Conservation (phyloP, 805 yeast species). For the Zygosaccharomyces bisporus region DNA sequence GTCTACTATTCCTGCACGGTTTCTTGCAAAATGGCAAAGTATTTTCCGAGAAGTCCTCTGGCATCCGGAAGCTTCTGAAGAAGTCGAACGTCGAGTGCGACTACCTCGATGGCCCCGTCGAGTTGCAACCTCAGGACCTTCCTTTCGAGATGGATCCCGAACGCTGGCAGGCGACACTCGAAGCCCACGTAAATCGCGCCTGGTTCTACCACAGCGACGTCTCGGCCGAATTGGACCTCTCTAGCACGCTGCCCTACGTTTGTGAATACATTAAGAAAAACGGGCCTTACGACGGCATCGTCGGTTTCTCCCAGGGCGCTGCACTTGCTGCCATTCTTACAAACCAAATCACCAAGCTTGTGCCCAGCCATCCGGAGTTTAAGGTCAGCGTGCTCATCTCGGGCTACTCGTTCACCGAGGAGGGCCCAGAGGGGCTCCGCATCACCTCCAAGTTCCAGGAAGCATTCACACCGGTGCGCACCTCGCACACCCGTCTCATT, state of each 20-base stretch:
- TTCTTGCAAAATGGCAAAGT: conserved; percentile 79
- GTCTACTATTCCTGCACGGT: conserved; percentile 83
- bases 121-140: conserved; percentile 61
- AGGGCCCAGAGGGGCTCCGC: conserved; percentile 35
- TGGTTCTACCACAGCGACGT: conserved; percentile 70
- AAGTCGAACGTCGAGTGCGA: conserved; percentile 62
- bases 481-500: conserved; percentile 45
- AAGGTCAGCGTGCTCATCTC: conserved; percentile 75
- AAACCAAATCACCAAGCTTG: conserved; percentile 52
- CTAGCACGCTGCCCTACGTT: conserved; percentile 48
- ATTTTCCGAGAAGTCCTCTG: conserved; percentile 86
- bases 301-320: conserved; percentile 96
- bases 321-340: conserved; percentile 73
- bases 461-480: conserved; percentile 33
- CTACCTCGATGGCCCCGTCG: conserved; percentile 76
- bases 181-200: conserved; percentile 48
- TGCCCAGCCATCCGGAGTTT: conserved; percentile 46
- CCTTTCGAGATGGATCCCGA: conserved; percentile 64
- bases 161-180: conserved; percentile 46
- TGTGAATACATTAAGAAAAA: conserved; percentile 52
- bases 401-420: conserved; percentile 53
- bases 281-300: conserved; percentile 82
- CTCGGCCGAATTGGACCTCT: conserved; percentile 46
- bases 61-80: conserved; percentile 72
- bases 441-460: conserved; percentile 38